A percentile compares a stretch with the other conserved stretches of the same genome.
Evolutionary conservation across 2,329 filamentous ascomycete genomes (phyloP).

Genomic region (Sclerotinia trifoliorum): DNA sequence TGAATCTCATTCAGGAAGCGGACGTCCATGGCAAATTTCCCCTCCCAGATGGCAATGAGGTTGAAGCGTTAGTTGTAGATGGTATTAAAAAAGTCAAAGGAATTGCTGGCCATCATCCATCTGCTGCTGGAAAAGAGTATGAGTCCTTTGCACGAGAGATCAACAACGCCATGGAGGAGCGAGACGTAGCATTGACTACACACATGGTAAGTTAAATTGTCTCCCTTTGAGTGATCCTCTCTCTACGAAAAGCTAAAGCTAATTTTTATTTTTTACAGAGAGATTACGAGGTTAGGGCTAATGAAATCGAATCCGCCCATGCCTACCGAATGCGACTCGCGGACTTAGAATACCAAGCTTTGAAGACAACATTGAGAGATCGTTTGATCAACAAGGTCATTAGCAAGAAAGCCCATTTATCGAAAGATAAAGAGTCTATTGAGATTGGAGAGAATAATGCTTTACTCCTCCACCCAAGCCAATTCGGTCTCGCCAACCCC

Average conservation of each 20-base stretch:
- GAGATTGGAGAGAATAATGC: slow-evolving; percentile 67
- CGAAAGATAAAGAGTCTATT: slow-evolving; percentile 65
- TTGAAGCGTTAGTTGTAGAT: slow-evolving; percentile 39
- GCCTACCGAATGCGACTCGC: slow-evolving; percentile 63
- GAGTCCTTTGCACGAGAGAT: slow-evolving; percentile 81
- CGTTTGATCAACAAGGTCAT: slow-evolving; percentile 66
- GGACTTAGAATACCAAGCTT: slow-evolving; percentile 57
- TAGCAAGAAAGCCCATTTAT: slow-evolving; percentile 62
- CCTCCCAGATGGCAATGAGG: slow-evolving; percentile 55
- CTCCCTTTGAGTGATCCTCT: background rate
- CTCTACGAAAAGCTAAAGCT: background rate
- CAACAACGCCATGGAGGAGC: slow-evolving; percentile 82
- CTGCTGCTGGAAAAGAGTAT: slow-evolving; percentile 79
- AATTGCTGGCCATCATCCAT: slow-evolving; percentile 42
- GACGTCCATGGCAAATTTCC: slow-evolving; percentile 74
- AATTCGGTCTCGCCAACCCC: slow-evolving; percentile 65
- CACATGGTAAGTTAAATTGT: slow-evolving; percentile 64
- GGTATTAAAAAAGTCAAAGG: slow-evolving; percentile 38
- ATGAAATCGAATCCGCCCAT: slow-evolving; percentile 58
- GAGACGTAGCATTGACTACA: slow-evolving; percentile 78
- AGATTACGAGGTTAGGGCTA: slow-evolving; percentile 61
- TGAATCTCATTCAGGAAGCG: slow-evolving; percentile 79
- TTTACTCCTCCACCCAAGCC: slow-evolving; percentile 64
- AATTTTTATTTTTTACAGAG: slow-evolving; percentile 45
- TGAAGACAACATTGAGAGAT: slow-evolving; percentile 61